phyloP scores from a whole-genome alignment of 306 rosid species.

The Lathyrus aphaca region DNA sequence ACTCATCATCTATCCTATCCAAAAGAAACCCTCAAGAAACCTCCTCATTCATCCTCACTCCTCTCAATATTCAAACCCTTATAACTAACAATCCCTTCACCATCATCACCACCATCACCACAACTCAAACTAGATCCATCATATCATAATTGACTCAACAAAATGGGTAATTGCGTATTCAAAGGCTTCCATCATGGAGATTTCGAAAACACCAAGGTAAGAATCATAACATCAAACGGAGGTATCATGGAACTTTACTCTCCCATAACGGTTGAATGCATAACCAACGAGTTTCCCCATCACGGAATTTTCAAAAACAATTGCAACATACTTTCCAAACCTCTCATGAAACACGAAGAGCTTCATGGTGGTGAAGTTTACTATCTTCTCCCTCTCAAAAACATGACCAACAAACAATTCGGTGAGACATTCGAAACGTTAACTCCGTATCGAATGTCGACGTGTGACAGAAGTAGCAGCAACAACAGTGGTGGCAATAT shows the following conservation, averaged over 20 bases:
- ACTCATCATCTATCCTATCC: neutral
- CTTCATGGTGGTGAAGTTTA: conserved; percentile 60
- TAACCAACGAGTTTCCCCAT: conserved; percentile 68
- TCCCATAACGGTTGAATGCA: conserved; percentile 61
- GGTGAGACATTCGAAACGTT: conserved; percentile 10
- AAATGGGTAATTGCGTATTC: conserved; percentile 77
- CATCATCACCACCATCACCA: neutral
- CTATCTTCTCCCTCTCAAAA: conserved; percentile 67
- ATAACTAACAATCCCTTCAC: neutral
- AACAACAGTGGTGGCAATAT: neutral
- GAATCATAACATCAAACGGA: conserved; percentile 64
- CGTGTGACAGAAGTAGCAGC: conserved; percentile 35
- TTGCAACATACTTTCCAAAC: conserved; percentile 46
- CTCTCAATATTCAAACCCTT: conserved; percentile 5
- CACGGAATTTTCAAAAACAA: conserved; percentile 65
- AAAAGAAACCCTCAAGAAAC: conserved; percentile 34
- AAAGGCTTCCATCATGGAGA: conserved; percentile 49
- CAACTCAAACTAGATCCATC: conserved; percentile 5
- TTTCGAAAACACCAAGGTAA: conserved; percentile 46
- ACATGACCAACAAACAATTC: neutral
- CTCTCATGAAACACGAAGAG: conserved; percentile 60
- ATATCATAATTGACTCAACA: conserved; percentile 3
- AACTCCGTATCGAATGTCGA: conserved; percentile 74
- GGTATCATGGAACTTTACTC: conserved; percentile 74
- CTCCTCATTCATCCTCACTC: conserved; percentile 4